phyloP scores from a whole-genome alignment of 352 stramenopile genomes.

The Phytophthora pisi region DNA sequence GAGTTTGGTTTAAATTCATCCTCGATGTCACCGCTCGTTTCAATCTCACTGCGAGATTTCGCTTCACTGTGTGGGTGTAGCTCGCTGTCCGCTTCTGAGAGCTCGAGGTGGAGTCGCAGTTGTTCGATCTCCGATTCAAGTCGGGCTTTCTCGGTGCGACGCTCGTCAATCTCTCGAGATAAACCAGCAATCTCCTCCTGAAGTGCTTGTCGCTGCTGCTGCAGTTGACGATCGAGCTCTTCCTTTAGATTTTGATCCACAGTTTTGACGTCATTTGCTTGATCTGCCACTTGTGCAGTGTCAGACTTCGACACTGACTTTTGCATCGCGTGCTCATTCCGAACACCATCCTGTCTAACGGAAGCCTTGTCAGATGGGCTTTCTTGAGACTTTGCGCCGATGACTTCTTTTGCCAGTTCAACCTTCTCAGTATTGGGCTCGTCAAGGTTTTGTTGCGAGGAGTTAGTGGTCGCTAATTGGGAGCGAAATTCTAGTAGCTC shows the following conservation, averaged over 20 bases:
- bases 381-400: not conserved
- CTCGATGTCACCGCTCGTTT: not conserved
- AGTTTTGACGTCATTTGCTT: not conserved
- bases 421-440: too few relatives aligned
- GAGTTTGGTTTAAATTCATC: not conserved
- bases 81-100: slow-evolving; percentile 41
- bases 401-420: too few relatives aligned
- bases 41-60: slow-evolving; percentile 8
- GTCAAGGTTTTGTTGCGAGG: not conserved
- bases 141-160: slow-evolving; percentile 45
- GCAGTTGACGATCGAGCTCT: slow-evolving; percentile 12
- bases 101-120: slow-evolving; percentile 58
- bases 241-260: not conserved
- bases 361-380: not conserved
- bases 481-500: slow-evolving; percentile 39
- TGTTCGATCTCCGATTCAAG: slow-evolving; percentile 75
- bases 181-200: slow-evolving; percentile 39
- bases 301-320: not conserved
- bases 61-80: slow-evolving; percentile 19
- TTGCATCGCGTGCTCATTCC: not conserved
- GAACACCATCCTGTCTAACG: not conserved
- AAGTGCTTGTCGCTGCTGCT: slow-evolving; percentile 30
- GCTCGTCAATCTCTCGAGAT: slow-evolving; percentile 42
- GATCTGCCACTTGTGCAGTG: not conserved
- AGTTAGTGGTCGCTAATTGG: slow-evolving; percentile 26